Percentiles rank a stretch among this genome's conserved stretches.
phyloP scores from a whole-genome alignment of 495 filamentous ascomycete genomes.

The Penicillium longicatenatum region DNA sequence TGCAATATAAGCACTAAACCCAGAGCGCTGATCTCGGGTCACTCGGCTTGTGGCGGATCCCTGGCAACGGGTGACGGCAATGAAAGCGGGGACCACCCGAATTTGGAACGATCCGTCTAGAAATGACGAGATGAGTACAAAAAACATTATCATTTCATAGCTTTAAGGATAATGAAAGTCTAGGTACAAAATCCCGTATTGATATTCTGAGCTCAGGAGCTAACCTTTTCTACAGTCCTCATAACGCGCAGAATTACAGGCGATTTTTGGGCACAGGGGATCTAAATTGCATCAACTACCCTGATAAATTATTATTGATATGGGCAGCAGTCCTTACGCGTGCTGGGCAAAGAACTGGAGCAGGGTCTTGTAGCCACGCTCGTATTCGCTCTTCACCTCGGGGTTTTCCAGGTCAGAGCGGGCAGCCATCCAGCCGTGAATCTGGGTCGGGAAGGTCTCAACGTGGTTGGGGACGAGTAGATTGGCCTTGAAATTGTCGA shows the following conservation, averaged over 20 bases:
- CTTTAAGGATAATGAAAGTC: background rate
- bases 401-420: slow-evolving; percentile 66
- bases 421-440: slow-evolving; percentile 93
- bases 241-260: background rate
- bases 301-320: background rate
- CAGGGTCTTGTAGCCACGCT: slow-evolving; percentile 73
- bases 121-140: background rate
- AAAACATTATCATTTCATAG: background rate
- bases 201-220: background rate
- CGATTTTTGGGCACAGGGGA: background rate
- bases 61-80: slow-evolving; percentile 11
- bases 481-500: slow-evolving; percentile 69
- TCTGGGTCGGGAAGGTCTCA: slow-evolving; percentile 77
- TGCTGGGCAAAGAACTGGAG: slow-evolving; percentile 76
- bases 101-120: too few relatives aligned
- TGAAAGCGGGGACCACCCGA: slow-evolving; percentile 17
- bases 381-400: slow-evolving; percentile 73
- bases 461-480: slow-evolving; percentile 70
- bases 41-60: slow-evolving; percentile 25
- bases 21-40: slow-evolving; percentile 4
- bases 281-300: slow-evolving; percentile 2
- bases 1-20: slow-evolving; percentile 12
- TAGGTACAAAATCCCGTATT: background rate
- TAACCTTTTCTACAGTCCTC: background rate
- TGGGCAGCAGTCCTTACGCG: slow-evolving; percentile 48